Conservation (phyloP, 306 rosid genomes). For the Nissolia schottii region DNA sequence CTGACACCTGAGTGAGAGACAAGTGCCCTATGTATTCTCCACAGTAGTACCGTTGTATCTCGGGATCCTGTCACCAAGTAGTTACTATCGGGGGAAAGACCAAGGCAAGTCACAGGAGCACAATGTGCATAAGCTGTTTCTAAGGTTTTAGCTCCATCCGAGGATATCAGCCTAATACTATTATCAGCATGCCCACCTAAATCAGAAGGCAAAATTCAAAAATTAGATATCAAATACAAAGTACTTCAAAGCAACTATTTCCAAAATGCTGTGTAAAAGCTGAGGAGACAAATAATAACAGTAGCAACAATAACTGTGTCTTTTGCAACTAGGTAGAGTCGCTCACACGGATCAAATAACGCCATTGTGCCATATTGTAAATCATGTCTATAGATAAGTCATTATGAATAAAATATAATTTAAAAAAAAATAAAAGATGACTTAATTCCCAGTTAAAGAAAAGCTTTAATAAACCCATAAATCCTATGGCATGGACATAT, state of each 20-base stretch:
- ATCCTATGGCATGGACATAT: background rate
- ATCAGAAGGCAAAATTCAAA: conserved; percentile 33
- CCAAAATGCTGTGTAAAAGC: background rate
- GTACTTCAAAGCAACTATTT: conserved; percentile 7
- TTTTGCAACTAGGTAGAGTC: too few species aligned
- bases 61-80: conserved; percentile 92
- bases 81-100: conserved; percentile 80
- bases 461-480: background rate
- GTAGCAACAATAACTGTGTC: too few species aligned
- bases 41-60: conserved; percentile 79
- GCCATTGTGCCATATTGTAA: too few species aligned
- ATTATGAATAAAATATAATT: background rate
- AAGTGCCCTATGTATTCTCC: conserved; percentile 78
- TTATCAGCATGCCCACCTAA: conserved; percentile 96
- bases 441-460: background rate
- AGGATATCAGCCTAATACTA: conserved; percentile 76
- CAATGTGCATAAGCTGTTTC: conserved; percentile 94
- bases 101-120: conserved; percentile 94
- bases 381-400: too few species aligned
- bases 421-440: background rate
- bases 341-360: too few species aligned
- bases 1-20: conserved; percentile 53
- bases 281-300: background rate
- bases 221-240: conserved; percentile 16
- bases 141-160: conserved; percentile 87